Evolutionary conservation across 495 filamentous ascomycete genomes (phyloP).

Genomic region (Achaetomiella virescens): DNA sequence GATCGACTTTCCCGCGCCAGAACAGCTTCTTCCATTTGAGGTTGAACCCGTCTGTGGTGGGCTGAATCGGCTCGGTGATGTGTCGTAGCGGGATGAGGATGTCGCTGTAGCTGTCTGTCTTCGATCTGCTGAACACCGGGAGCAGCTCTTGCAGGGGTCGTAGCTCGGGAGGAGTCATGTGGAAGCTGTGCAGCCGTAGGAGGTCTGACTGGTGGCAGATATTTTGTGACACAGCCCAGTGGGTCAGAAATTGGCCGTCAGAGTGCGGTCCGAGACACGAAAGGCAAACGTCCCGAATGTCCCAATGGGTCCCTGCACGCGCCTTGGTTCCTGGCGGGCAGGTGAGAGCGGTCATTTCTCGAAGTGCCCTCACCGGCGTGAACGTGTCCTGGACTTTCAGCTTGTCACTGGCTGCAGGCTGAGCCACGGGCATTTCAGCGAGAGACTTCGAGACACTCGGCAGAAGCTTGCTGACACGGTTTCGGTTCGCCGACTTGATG

Average conservation of each 20-base stretch:
- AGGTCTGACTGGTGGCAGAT: constrained; percentile 79
- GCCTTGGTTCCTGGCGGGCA: constrained; percentile 55
- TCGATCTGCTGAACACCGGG: constrained; percentile 70
- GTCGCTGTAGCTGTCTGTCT: constrained; percentile 56
- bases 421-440: constrained; percentile 8
- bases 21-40: constrained; percentile 50
- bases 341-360: constrained; percentile 42
- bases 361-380: constrained; percentile 43
- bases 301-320: constrained; percentile 48
- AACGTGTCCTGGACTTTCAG: background rate
- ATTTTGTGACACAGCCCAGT: constrained; percentile 59
- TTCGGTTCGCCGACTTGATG: constrained; percentile 30
- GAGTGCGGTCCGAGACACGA: constrained; percentile 62
- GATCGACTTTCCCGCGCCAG: constrained; percentile 53
- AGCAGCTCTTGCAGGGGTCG: constrained; percentile 56
- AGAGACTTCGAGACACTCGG: background rate
- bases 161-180: constrained; percentile 57
- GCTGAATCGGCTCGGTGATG: background rate
- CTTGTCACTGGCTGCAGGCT: background rate
- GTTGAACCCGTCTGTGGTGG: constrained; percentile 32
- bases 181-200: constrained; percentile 63
- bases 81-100: constrained; percentile 81
- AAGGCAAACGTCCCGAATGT: constrained; percentile 52
- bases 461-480: constrained; percentile 33
- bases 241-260: constrained; percentile 55